These are phyloP conservation scores for Tremella yokohamensis DNA, from an alignment of 768 basidiomycete species.

Conservation along the genomic window DNA sequence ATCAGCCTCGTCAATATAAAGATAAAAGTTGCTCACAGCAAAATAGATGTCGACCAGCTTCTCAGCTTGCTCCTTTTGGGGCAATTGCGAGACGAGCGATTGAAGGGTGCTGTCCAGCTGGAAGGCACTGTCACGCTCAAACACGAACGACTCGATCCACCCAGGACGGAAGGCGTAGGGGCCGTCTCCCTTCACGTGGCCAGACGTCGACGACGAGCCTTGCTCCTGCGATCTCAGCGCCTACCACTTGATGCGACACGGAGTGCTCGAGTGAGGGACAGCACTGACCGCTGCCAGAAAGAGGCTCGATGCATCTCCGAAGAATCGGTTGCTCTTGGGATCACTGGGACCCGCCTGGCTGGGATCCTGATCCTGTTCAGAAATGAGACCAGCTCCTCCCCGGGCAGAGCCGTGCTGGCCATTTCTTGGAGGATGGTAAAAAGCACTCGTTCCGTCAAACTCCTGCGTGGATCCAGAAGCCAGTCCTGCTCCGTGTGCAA, in stretches of 20 bases:
- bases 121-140: conserved; percentile 14
- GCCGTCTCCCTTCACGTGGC: neutral
- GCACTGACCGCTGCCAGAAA: conserved; percentile 16
- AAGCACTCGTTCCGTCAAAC: neutral
- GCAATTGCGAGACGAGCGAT: conserved; percentile 11
- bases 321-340: conserved; percentile 17
- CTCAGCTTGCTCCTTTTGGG: conserved; percentile 10
- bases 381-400: no score
- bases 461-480: neutral
- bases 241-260: neutral
- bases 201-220: neutral
- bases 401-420: neutral
- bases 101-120: conserved; percentile 2
- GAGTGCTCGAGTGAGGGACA: neutral
- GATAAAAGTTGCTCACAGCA: neutral
- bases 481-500: neutral
- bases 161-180: conserved; percentile 9
- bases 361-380: no score
- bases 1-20: neutral
- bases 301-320: conserved; percentile 20
- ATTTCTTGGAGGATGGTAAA: neutral
- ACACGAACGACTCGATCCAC: conserved; percentile 19
- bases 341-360: neutral
- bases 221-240: neutral
- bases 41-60: conserved; percentile 10